Evolutionary conservation across 139 green algal species (phyloP).

Genomic region (Tetratostichococcus sp.): DNA sequence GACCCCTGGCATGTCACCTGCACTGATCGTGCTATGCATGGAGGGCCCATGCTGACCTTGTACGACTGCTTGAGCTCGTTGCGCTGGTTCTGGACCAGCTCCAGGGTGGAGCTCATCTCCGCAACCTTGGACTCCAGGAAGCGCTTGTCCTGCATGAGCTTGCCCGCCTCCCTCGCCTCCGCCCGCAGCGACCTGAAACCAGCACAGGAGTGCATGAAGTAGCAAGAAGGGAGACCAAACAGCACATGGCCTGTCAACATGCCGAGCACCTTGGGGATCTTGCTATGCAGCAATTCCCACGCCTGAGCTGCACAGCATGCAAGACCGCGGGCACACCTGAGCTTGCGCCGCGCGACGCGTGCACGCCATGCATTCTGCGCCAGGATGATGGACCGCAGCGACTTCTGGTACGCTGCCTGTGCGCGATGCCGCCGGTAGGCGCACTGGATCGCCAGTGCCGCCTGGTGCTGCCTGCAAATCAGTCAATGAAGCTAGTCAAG

Average conservation of each 20-base stretch:
- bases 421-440: conserved; percentile 37
- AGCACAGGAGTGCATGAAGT: conserved; percentile 1
- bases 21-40: not conserved
- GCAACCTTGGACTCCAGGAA: conserved; percentile 62
- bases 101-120: conserved; percentile 69
- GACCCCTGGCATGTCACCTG: too few species aligned
- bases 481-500: too few species aligned
- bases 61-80: conserved; percentile 74
- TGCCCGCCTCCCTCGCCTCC: conserved; percentile 67
- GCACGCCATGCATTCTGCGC: conserved; percentile 57
- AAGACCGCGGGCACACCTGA: too few species aligned
- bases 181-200: conserved; percentile 42
- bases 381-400: conserved; percentile 24
- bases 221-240: too few species aligned
- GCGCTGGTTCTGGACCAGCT: conserved; percentile 75
- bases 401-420: conserved; percentile 25
- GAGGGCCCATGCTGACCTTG: conserved; percentile 10
- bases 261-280: too few species aligned
- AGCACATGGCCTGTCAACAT: conserved; percentile 11
- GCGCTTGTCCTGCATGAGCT: conserved; percentile 85
- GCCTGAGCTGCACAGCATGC: too few species aligned
- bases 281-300: too few species aligned
- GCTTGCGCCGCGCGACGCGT: conserved; percentile 47
- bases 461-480: conserved; percentile 27
- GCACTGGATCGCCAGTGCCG: conserved; percentile 59